A percentile compares a stretch with the other conserved stretches of the same genome.
Conservation (phyloP, 768 basidiomycete species). For the Psilocybe sp. region DNA sequence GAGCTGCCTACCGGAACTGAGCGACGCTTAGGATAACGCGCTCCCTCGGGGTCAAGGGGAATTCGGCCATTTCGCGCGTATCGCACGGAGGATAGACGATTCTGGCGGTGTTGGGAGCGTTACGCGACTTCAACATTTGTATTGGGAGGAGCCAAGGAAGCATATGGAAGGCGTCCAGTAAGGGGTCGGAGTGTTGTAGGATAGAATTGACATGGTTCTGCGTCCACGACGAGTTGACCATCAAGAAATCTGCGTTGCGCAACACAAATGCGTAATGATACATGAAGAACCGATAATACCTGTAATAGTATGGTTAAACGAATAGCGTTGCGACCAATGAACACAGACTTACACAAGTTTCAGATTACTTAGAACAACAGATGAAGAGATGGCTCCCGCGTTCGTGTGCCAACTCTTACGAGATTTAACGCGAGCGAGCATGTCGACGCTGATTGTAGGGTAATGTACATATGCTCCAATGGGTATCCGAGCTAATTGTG, state of each 20-base stretch:
- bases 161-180: slow-evolving; percentile 45
- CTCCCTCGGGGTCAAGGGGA: slow-evolving; percentile 51
- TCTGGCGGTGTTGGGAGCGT: slow-evolving; percentile 26
- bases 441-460: slow-evolving; percentile 92
- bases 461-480: slow-evolving; percentile 95
- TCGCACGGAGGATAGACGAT: slow-evolving; percentile 95
- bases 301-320: slow-evolving; percentile 23
- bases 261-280: slow-evolving; percentile 77
- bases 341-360: slow-evolving; percentile 69
- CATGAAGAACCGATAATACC: slow-evolving; percentile 90
- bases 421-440: slow-evolving; percentile 77
- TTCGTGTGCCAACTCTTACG: slow-evolving; percentile 65
- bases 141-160: slow-evolving; percentile 40
- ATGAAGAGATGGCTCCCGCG: slow-evolving; percentile 51
- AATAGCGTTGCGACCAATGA: not conserved
- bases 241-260: slow-evolving; percentile 67
- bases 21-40: slow-evolving; percentile 81
- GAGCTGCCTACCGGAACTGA: slow-evolving; percentile 75
- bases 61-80: slow-evolving; percentile 64
- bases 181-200: slow-evolving; percentile 50
- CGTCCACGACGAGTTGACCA: slow-evolving; percentile 98
- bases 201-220: slow-evolving; percentile 78
- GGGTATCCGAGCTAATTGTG: slow-evolving; percentile 59
- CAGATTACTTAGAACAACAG: slow-evolving; percentile 46
- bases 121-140: slow-evolving; percentile 19